These are phyloP conservation scores for Pyricularia pennisetigena DNA, from an alignment of 2,329 filamentous ascomycete species.

Conservation along the genomic window DNA sequence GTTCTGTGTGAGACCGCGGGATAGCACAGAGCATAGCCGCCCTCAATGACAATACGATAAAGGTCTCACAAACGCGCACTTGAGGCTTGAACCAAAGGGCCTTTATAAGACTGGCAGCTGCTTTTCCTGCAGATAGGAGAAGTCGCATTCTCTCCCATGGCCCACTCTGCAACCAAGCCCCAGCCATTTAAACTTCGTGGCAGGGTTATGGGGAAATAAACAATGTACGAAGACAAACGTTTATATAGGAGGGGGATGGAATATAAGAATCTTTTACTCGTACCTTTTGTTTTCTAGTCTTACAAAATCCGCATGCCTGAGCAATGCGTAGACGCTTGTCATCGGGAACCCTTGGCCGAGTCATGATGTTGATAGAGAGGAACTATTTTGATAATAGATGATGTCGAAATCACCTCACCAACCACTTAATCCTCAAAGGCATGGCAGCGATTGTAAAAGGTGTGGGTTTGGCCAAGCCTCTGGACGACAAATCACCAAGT, in stretches of 20 bases:
- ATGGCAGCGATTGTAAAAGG: neutral
- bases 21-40: neutral
- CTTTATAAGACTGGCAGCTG: neutral
- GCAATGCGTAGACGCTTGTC: slow-evolving; percentile 54
- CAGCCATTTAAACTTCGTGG: neutral
- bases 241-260: neutral
- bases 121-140: neutral
- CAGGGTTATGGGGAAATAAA: neutral
- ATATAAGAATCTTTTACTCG: neutral
- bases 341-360: slow-evolving; percentile 42
- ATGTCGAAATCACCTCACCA: neutral
- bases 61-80: neutral
- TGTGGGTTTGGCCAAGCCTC: neutral
- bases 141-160: neutral
- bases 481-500: neutral
- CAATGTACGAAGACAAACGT: neutral
- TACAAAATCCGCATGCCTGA: slow-evolving; percentile 56
- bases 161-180: neutral
- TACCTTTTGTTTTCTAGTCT: slow-evolving; percentile 56
- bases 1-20: neutral
- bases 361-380: slow-evolving; percentile 25
- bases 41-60: neutral
- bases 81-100: neutral
- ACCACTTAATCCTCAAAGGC: neutral
- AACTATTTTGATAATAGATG: neutral